phyloP scores from a whole-genome alignment of 176 grass and related monocot genomes.

The Bothriochloa decipiens region DNA sequence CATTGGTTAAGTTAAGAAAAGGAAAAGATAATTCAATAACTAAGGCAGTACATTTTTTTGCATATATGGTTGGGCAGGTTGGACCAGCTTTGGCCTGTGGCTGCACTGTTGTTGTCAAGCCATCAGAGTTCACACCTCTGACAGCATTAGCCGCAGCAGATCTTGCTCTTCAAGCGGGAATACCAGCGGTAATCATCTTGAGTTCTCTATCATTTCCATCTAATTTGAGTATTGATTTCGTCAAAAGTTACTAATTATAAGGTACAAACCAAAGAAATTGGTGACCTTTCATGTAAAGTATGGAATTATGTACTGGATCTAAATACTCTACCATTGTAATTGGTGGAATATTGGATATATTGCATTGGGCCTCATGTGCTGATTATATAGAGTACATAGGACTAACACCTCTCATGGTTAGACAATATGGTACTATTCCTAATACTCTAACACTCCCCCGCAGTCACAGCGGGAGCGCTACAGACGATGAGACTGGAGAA shows the following conservation, averaged over 20 bases:
- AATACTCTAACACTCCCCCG: no score
- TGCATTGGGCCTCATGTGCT: no score
- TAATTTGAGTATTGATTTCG: slow-evolving; percentile 33
- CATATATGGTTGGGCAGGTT: slow-evolving; percentile 53
- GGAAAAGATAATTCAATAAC: not conserved
- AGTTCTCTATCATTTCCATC: slow-evolving; percentile 17
- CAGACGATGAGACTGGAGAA: no score
- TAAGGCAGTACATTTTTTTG: slow-evolving; percentile 34
- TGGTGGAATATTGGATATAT: no score
- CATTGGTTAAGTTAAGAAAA: slow-evolving; percentile 13
- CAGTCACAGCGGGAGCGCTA: no score
- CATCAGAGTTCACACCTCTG: slow-evolving; percentile 95
- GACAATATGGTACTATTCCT: no score
- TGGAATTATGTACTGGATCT: not conserved
- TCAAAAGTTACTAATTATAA: not conserved
- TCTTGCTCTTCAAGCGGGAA: slow-evolving; percentile 97
- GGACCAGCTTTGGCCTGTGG: slow-evolving; percentile 95
- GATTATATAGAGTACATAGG: no score
- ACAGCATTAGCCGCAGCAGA: slow-evolving; percentile 98
- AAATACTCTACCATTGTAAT: no score
- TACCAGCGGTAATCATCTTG: slow-evolving; percentile 74
- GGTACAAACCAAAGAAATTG: not conserved
- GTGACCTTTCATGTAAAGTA: no score
- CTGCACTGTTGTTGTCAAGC: slow-evolving; percentile 92
- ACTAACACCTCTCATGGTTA: no score